phyloP scores from a whole-genome alignment of 2,329 filamentous ascomycete species.

The Ophiocordyceps polyrhachis-furcata region DNA sequence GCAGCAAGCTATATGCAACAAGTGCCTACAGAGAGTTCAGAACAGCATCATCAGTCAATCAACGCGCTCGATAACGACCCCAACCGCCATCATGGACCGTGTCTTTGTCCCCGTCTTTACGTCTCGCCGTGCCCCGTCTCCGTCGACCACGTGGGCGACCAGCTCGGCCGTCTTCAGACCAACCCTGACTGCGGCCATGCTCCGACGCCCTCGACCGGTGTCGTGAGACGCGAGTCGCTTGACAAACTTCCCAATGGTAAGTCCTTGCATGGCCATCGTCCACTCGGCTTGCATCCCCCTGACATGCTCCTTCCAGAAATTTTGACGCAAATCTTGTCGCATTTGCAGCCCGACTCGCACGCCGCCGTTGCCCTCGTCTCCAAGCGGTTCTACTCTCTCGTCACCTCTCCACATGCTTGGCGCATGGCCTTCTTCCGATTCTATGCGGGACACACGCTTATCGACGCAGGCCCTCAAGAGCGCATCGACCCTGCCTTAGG shows the following conservation, averaged over 20 bases:
- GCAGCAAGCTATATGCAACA: constrained; percentile 44
- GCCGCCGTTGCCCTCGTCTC: constrained; percentile 71
- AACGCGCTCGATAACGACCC: constrained; percentile 16
- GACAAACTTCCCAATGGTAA: constrained; percentile 65
- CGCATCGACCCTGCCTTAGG: constrained; percentile 30
- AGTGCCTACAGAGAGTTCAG: constrained; percentile 30
- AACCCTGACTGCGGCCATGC: background rate
- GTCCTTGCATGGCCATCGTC: constrained; percentile 6
- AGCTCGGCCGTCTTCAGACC: background rate
- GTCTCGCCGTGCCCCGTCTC: constrained; percentile 17
- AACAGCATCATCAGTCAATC: constrained; percentile 20
- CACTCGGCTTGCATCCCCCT: background rate
- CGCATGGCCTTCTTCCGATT: constrained; percentile 78
- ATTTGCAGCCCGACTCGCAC: constrained; percentile 72
- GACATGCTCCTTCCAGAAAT: constrained; percentile 50
- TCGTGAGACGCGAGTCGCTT: constrained; percentile 17
- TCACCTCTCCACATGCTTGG: constrained; percentile 88
- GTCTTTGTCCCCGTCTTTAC: constrained; percentile 16
- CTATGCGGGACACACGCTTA: constrained; percentile 53
- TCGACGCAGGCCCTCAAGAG: constrained; percentile 15
- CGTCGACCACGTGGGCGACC: constrained; percentile 3
- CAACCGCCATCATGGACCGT: constrained; percentile 27
- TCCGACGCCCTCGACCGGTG: constrained; percentile 14
- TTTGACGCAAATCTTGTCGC: constrained; percentile 75
- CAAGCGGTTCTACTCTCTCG: constrained; percentile 65